Base-by-base conservation (phyloP, 257 asterid species). In the Knoxia roxburghii region DNA sequence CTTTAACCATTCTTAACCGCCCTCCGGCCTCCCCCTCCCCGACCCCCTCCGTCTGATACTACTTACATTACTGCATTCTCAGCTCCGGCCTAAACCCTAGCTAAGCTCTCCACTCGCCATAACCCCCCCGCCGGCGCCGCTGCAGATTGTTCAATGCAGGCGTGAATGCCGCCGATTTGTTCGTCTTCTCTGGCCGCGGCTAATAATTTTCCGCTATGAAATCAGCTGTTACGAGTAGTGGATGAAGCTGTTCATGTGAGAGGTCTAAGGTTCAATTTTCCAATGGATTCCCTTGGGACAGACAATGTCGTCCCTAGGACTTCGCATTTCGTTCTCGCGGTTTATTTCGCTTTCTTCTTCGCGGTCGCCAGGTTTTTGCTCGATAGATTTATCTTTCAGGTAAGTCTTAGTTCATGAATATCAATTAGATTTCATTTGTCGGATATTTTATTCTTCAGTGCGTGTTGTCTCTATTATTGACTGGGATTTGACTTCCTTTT, bases 321-420 rank as follows among this genome's bases (percentile, higher is more conserved):
- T 54, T 84, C 75, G 70, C 85, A 94, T 83, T 84, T 88, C 77
- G 1, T 73, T 68, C 26, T 69, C 54, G 92, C 89, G 32, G 2
- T 84, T 50, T 72, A 48, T 67, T 94, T 88, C 69, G 87, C 85
- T 26, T 76, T 88, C 13, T 79, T 75, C 11, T 88, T 90, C 74
- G 75, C 83, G n/a, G 74, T 73, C 11, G 91, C 83, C 9, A 88
- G 97, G 85, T 78, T 83, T 75, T 55, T 90, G 72, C 89, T 90
- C 35, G 96, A 94, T 76, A 85, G 82, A 81, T 83, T 80, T 81
- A 68, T 90, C 60, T 86, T 86, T 69, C 88, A 87, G 32, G 97
- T 90, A 85, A 86, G 95, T 63, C 73, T 71, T 30, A 21, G 18
- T 56, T 72, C n/a, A 8, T 48, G 50, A 1, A 41, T 39, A 40